Base-by-base conservation (phyloP, 1,284 basidiomycete genomes). In the Ceratobasidium sp. region DNA sequence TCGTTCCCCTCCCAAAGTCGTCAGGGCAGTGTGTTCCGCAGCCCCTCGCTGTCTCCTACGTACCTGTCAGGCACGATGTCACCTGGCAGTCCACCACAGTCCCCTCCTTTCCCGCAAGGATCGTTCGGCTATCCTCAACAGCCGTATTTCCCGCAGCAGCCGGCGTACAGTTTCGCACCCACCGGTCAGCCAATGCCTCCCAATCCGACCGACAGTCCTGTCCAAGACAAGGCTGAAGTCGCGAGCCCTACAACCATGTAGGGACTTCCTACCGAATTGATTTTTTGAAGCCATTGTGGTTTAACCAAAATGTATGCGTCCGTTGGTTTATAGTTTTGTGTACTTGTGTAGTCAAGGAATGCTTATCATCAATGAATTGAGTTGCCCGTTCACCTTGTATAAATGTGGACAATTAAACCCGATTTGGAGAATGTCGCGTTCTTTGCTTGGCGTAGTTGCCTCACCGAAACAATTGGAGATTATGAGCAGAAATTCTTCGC, bases 51-150 rank as follows among this genome's bases (percentile, higher is more conserved):
- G 13, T 62, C 59, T 22, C 59, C 59, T 11, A 43, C 37, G 7
- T 62, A 43, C 19, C 59, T 43, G 22, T 5, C 34, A 19, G 37
- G 6, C 6, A 13, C 37, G 37, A 43, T 62, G 37, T 15, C 59
- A 9, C 22, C 19, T 19, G 22, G 22, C 8, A 37, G 37, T 22
- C 29, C 59, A 11, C 37, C 59, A 22, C 59, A 62, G 37, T 40
- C 59, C 17, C 37, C 59, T 8, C 59, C 59, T 19, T 40, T 43
- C 5, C 37, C 37, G 2, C 59, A 62, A 22, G 32, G 37, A 19
- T 62, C 59, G 7, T 62, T 62, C 37, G 59, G 59, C 8, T 62
- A 62, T 62, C 59, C 59, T 62, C 59, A 62, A 43, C 34, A 49
- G 5, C 34, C 37, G 37, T 62, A 62, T 43, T n/a, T 37, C 8